Base-by-base conservation (phyloP, 176 grass and related monocot species). In the Olyra latifolia region DNA sequence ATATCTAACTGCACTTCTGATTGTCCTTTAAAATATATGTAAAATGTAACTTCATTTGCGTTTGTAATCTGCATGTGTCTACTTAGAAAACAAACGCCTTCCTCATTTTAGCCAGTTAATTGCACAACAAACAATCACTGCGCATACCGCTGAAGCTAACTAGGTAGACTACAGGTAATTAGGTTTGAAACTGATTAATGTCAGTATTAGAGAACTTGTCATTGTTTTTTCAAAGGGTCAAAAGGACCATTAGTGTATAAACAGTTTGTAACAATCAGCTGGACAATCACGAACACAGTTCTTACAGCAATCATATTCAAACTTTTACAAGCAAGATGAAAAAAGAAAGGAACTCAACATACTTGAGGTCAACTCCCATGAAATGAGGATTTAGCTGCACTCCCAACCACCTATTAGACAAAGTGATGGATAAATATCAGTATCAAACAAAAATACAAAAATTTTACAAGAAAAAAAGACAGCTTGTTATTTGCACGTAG, bases 381-480 rank as follows among this genome's bases (percentile, higher is more conserved):
- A 95, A 98, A 74, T 93, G 84, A 74, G 96, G 96, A 95, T 98
- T 98, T 76, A 98, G 92, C 82, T 98, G 96, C 72, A 98, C 90
- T 28, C 96, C 96, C 71, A 95, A 89, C 92, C 96, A 98, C 96
- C 96, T 98, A 74, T 82, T 65, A 62, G 40, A 63, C 58, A 95
- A 77, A 91, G 72, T 76, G 45, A 73, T 39, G 4, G 55, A 62
- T 30, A 71, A 44, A 42, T 61, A 43, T 76, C 6, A 62, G 19
- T 58, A 70, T 40, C 63, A 50, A 74, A 84, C 4, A 61, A 67
- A 24, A 72, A 17, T 0, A 77, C 3, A 84, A 35, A 35, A 35
- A 35, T n/a, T n/a, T n/a, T 35, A 35, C 1, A 35, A 35, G 1
- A 35, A 35, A 35, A 35, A 35, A 78, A n/a, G 0, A 77, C 6